These are phyloP conservation scores for Diplotaxis tenuifolia DNA, from an alignment of 345 rosid species.

Conservation along the genomic window DNA sequence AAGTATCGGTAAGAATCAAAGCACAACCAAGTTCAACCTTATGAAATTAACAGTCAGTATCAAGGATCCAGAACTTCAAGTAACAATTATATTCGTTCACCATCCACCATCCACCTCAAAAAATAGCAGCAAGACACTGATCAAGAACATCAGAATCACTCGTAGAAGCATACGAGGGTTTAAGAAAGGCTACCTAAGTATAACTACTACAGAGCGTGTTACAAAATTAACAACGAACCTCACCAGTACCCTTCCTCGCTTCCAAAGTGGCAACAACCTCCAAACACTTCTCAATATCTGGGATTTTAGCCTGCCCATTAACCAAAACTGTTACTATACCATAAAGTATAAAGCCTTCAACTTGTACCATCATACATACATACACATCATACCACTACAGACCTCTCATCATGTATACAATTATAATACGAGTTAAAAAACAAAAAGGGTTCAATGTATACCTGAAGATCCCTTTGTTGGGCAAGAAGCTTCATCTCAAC, in stretches of 20 bases:
- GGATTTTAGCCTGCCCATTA: conserved; percentile 70
- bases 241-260: conserved; percentile 48
- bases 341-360: not conserved
- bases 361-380: not conserved
- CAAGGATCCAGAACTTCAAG: not conserved
- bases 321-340: not conserved
- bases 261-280: conserved; percentile 77
- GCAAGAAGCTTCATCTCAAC: conserved; percentile 93
- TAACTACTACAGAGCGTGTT: not conserved
- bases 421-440: not conserved
- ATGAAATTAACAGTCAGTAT: not conserved
- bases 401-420: not conserved
- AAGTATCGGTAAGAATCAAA: too few relatives aligned
- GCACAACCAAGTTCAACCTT: conserved; percentile 4
- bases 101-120: not conserved
- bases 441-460: not conserved
- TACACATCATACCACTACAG: not conserved
- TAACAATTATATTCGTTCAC: not conserved
- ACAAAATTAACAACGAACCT: conserved; percentile 54
- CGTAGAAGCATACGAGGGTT: not conserved
- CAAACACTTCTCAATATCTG: conserved; percentile 89
- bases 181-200: not conserved
- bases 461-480: conserved; percentile 82
- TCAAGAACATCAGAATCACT: not conserved
- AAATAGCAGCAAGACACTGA: not conserved